phyloP scores from a whole-genome alignment of 139 green algal species.

The Micractinium conductrix region DNA sequence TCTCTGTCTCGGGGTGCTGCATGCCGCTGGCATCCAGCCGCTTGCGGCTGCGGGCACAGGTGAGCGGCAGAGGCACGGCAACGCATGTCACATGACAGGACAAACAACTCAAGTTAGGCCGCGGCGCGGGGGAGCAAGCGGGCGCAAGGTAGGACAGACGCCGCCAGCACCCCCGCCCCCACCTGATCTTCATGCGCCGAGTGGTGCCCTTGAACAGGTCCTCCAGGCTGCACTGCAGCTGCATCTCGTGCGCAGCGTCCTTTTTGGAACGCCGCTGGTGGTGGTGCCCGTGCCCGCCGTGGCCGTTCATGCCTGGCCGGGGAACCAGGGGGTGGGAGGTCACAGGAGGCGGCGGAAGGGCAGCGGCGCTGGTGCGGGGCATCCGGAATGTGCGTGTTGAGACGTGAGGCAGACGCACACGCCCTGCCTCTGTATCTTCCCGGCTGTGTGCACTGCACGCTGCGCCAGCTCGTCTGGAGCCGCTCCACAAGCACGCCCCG shows the following conservation, averaged over 20 bases:
- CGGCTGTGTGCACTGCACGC: slow-evolving; percentile 23
- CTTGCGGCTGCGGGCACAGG: slow-evolving; percentile 24
- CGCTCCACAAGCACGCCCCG: too few relatives aligned
- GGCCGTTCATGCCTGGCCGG: slow-evolving; percentile 28
- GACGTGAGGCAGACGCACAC: too few relatives aligned
- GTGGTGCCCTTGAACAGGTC: slow-evolving; percentile 85
- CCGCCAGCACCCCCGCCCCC: neutral
- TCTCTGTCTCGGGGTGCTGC: slow-evolving; percentile 68
- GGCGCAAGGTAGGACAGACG: too few relatives aligned
- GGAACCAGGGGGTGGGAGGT: too few relatives aligned
- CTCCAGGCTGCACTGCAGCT: slow-evolving; percentile 75
- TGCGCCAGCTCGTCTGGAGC: too few relatives aligned
- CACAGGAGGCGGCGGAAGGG: too few relatives aligned
- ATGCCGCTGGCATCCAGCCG: slow-evolving; percentile 37
- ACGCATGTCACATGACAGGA: neutral
- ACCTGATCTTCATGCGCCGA: slow-evolving; percentile 58
- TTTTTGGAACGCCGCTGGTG: slow-evolving; percentile 46
- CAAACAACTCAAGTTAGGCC: neutral
- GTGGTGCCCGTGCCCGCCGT: slow-evolving; percentile 33
- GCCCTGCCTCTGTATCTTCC: too few relatives aligned
- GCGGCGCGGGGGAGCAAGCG: too few relatives aligned
- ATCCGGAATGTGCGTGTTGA: too few relatives aligned
- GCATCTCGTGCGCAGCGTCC: slow-evolving; percentile 63
- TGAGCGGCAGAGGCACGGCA: neutral
- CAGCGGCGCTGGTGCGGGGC: too few relatives aligned